These are phyloP conservation scores for Lactarius evosmus DNA, from an alignment of 768 basidiomycete species.

Conservation along the genomic window DNA sequence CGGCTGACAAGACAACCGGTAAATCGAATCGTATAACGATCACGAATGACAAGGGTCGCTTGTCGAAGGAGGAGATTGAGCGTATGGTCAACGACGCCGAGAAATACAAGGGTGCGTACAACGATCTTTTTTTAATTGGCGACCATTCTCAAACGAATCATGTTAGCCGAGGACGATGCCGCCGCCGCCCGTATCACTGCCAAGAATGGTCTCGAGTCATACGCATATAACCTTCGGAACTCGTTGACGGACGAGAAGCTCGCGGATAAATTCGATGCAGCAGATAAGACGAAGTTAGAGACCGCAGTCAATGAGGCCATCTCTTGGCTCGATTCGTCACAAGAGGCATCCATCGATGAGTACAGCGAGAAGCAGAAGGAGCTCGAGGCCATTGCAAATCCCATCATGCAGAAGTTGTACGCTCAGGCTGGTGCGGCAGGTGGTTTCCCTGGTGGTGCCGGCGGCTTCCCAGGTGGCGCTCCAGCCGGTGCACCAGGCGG, in stretches of 20 bases:
- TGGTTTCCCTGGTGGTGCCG: conserved; percentile 34
- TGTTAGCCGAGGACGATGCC: conserved; percentile 78
- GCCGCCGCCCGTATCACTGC: conserved; percentile 77
- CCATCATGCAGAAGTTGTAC: conserved; percentile 74
- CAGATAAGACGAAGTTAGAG: conserved; percentile 84
- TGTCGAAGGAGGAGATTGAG: conserved; percentile 97
- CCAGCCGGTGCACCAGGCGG: conserved; percentile 63
- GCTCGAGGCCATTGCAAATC: conserved; percentile 78
- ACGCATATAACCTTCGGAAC: conserved; percentile 93
- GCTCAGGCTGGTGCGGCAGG: conserved; percentile 52
- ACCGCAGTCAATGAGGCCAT: conserved; percentile 78
- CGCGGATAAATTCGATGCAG: conserved; percentile 80
- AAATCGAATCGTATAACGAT: conserved; percentile 94
- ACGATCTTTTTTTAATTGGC: neutral
- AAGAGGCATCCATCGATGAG: conserved; percentile 92
- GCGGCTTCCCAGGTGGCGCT: conserved; percentile 40
- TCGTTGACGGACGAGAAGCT: conserved; percentile 83
- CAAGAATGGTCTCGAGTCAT: conserved; percentile 94
- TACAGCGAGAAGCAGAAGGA: conserved; percentile 93
- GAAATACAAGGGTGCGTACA: conserved; percentile 74
- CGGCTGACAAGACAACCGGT: conserved; percentile 94
- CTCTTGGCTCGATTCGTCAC: conserved; percentile 79
- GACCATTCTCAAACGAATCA: conserved; percentile 21
- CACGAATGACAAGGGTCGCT: conserved; percentile 94
- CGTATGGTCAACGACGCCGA: conserved; percentile 96